Evolutionary conservation across 2,329 filamentous ascomycete species (phyloP).

Genomic region (Alternaria arborescens): DNA sequence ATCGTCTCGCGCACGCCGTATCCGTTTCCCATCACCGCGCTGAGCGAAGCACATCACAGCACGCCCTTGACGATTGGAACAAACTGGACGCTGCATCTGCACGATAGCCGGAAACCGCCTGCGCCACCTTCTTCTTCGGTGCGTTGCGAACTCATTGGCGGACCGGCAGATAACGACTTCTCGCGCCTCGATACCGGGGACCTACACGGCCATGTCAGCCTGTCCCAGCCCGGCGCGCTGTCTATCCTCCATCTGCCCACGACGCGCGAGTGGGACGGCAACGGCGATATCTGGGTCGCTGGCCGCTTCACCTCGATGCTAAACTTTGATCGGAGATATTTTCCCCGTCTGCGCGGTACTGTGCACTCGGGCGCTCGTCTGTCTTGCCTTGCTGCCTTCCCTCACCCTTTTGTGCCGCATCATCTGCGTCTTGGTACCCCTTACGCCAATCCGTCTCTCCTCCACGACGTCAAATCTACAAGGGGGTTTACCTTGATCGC

Average conservation of each 20-base stretch:
- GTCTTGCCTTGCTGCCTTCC: conserved; percentile 74
- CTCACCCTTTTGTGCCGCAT: conserved; percentile 71
- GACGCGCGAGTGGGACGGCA: conserved; percentile 64
- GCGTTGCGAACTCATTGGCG: conserved; percentile 43
- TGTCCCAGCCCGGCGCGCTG: conserved; percentile 82
- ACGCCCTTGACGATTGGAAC: conserved; percentile 86
- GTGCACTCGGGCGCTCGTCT: conserved; percentile 85
- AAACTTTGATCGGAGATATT: conserved; percentile 87
- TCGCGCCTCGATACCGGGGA: conserved; percentile 61
- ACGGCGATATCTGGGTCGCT: conserved; percentile 85
- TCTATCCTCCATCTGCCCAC: conserved; percentile 80
- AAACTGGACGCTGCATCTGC: conserved; percentile 79
- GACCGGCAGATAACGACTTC: conserved; percentile 37
- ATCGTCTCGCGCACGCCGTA: conserved; percentile 75
- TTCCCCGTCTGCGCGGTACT: conserved; percentile 78
- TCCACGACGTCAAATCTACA: conserved; percentile 62
- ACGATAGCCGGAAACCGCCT: conserved; percentile 71
- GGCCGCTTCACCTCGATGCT: conserved; percentile 89
- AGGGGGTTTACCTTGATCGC: conserved; percentile 75
- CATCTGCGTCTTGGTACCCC: conserved; percentile 65
- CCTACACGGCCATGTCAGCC: conserved; percentile 68
- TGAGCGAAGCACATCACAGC: conserved; percentile 73
- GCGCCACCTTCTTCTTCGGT: conserved; percentile 20
- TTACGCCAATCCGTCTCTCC: conserved; percentile 64
- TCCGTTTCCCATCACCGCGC: conserved; percentile 81